phyloP scores from a whole-genome alignment of 805 yeast genomes.

The Wickerhamiella siamensis region DNA sequence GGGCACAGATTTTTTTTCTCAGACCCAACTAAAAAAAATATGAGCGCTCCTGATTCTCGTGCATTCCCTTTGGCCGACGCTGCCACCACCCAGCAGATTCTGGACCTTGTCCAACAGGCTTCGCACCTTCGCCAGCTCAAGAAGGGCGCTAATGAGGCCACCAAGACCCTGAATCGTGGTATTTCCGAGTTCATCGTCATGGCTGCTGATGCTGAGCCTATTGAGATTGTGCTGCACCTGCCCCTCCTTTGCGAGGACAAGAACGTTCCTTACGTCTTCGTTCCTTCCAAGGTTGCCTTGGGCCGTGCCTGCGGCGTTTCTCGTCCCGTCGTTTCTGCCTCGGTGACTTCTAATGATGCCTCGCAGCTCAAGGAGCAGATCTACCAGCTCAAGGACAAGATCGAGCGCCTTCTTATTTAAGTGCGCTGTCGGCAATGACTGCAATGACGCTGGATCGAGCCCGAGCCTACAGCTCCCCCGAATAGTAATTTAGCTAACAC shows the following conservation, averaged over 20 bases:
- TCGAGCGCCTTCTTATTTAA: constrained; percentile 90
- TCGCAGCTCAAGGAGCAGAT: constrained; percentile 95
- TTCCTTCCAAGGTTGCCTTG: constrained; percentile 94
- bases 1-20: too few relatives aligned
- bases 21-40: neutral
- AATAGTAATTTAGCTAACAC: neutral
- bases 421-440: constrained; percentile 9
- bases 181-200: constrained; percentile 96
- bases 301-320: constrained; percentile 99
- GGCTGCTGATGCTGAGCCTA: constrained; percentile 99
- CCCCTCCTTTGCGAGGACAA: constrained; percentile 98
- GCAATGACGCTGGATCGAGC: constrained; percentile 14
- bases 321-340: constrained; percentile 97
- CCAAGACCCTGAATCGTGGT: constrained; percentile 98
- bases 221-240: constrained; percentile 92
- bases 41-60: constrained; percentile 58
- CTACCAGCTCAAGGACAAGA: constrained; percentile 95
- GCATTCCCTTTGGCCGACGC: constrained; percentile 99
- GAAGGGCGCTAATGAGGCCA: constrained; percentile 99
- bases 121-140: constrained; percentile 95
- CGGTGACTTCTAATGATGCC: constrained; percentile 96
- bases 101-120: constrained; percentile 96
- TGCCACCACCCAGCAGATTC: constrained; percentile 86
- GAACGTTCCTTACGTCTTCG: constrained; percentile 98
- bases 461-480: constrained; percentile 6